Base-by-base conservation (phyloP, 805 yeast genomes). In the Saccharomycopsis sp. region DNA sequence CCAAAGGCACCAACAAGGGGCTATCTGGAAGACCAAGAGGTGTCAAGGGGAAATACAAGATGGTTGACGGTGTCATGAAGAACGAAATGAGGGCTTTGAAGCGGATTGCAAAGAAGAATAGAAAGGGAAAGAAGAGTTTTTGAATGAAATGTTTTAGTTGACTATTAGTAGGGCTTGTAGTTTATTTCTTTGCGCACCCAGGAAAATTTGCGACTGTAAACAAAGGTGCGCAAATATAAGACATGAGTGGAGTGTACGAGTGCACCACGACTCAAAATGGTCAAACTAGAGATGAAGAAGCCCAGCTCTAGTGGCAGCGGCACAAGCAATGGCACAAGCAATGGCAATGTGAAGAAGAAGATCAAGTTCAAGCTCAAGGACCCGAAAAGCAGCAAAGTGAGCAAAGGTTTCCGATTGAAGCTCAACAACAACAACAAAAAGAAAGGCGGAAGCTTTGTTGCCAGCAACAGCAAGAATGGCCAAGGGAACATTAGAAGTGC, bases 11-110 rank as follows among this genome's bases (percentile, higher is more conserved):
- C 27, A 88, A 92, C 62, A 82, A 68, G 60, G 95, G 95, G 45
- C 64, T 88, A 39, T 68, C 83, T 52, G 98, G 98, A 42, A 81
- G 99, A 67, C 99, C 99, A 31, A 81, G 76, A 65, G 99, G 98
- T 60, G 77, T 92, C 52, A 86, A 79, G 62, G 99, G 99, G 64
- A 87, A 85, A 60, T 92, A 92, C 68, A 92, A 85, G 80, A 92
- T 92, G 98, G 97, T 92, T 53, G 99, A 92, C 64, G 97, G 97
- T 69, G 84, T 80, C 16, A 69, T 86, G 81, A 92, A 92, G 83
- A 92, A 92, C 61, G 99, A 92, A 65, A 88, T 82, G 70, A 71
- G 98, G 52, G 96, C 97, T 10, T 68, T 89, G 56, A 79, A 74
- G 57, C 78, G 97, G 59, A 84, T 88, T 51, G 82, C 86, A 19